phyloP scores from a whole-genome alignment of 352 stramenopile species.

The Phytophthora uliginosa region DNA sequence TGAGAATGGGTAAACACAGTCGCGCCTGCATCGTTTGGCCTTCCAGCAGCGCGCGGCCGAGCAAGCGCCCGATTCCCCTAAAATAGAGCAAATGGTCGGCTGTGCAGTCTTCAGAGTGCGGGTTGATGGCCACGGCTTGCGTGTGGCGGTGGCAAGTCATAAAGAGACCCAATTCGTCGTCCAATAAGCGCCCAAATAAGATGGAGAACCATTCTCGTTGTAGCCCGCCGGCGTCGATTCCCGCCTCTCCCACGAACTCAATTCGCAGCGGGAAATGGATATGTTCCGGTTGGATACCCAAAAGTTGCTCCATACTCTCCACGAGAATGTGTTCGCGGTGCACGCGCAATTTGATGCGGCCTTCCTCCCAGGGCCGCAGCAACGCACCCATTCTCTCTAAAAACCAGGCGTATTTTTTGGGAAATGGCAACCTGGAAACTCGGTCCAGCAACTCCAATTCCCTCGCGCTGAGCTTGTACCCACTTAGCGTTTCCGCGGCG shows the following conservation, averaged over 20 bases:
- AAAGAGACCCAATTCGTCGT: slow-evolving; percentile 78
- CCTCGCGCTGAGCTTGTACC: slow-evolving; percentile 63
- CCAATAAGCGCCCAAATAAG: slow-evolving; percentile 73
- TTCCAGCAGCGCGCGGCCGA: slow-evolving; percentile 79
- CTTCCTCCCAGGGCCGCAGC: slow-evolving; percentile 81
- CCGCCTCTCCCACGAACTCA: slow-evolving; percentile 87
- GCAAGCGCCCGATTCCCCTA: slow-evolving; percentile 71
- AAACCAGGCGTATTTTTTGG: slow-evolving; percentile 89
- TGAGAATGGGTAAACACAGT: slow-evolving; percentile 82
- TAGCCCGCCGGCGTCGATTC: slow-evolving; percentile 81
- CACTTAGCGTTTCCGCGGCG: slow-evolving; percentile 70
- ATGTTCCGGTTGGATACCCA: slow-evolving; percentile 78
- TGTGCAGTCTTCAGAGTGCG: slow-evolving; percentile 77
- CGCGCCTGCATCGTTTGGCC: slow-evolving; percentile 78
- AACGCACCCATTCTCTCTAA: slow-evolving; percentile 75
- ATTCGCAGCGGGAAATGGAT: slow-evolving; percentile 87
- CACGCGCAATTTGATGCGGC: slow-evolving; percentile 86
- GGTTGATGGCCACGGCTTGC: slow-evolving; percentile 80
- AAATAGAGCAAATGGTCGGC: slow-evolving; percentile 92
- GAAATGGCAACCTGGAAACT: slow-evolving; percentile 76
- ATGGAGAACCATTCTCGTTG: slow-evolving; percentile 90
- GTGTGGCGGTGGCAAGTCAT: slow-evolving; percentile 81
- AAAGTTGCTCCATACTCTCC: slow-evolving; percentile 85
- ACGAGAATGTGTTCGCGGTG: slow-evolving; percentile 79
- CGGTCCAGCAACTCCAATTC: slow-evolving; percentile 75